These are phyloP conservation scores for Saccharomycopsis babjevae DNA, from an alignment of 805 yeast genomes.

Conservation along the genomic window DNA sequence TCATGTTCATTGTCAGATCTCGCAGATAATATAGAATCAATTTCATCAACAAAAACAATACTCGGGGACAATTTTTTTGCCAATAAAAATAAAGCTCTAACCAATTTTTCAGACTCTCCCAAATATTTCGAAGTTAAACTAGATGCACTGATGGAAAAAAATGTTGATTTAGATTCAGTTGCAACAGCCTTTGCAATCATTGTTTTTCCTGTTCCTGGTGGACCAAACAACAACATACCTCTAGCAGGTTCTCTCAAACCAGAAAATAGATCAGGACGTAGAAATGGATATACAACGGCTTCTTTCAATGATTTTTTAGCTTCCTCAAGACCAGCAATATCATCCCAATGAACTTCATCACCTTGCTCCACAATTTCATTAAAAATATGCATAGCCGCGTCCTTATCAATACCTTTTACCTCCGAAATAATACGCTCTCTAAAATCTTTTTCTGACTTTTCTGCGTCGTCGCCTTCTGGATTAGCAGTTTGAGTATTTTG, in stretches of 20 bases:
- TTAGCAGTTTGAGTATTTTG: background rate
- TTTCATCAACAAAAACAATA: constrained; percentile 92
- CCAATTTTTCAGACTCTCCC: constrained; percentile 92
- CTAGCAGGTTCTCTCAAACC: constrained; percentile 93
- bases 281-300: constrained; percentile 91
- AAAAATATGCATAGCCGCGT: constrained; percentile 73
- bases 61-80: constrained; percentile 88
- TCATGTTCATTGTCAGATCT: constrained; percentile 79
- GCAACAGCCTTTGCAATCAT: constrained; percentile 98
- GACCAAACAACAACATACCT: constrained; percentile 94
- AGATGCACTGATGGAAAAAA: constrained; percentile 86
- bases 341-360: constrained; percentile 93
- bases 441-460: constrained; percentile 23
- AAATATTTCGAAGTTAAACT: constrained; percentile 67
- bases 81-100: constrained; percentile 74
- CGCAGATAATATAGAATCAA: constrained; percentile 78
- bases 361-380: constrained; percentile 86
- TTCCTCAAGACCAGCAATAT: constrained; percentile 81
- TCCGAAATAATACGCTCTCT: constrained; percentile 24
- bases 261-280: constrained; percentile 84
- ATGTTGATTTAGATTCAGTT: constrained; percentile 88
- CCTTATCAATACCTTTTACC: constrained; percentile 59
- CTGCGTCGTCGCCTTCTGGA: background rate
- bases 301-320: constrained; percentile 88
- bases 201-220: constrained; percentile 98